A percentile compares a stretch with the other conserved stretches of the same genome.
Conservation (phyloP, 208 protist genomes). For the Trypanosoma platydactyli region DNA sequence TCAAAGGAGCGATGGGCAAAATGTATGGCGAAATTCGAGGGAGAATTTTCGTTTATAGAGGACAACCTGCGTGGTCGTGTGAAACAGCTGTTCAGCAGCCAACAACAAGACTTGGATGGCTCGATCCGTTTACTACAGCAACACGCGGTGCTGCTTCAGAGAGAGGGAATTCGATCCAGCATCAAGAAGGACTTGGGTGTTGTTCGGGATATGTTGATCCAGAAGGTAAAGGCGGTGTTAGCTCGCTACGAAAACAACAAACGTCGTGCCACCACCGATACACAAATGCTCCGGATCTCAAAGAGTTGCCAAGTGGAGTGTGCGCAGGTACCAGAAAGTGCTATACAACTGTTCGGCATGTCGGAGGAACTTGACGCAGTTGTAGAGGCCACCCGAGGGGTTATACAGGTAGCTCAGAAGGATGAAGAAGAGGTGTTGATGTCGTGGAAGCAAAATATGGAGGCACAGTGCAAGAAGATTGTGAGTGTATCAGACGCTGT, state of each 20-base stretch:
- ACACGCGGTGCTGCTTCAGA: slow-evolving; percentile 59
- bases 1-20: slow-evolving; percentile 47
- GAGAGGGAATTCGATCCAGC: slow-evolving; percentile 44
- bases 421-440: slow-evolving; percentile 23
- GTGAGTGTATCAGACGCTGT: slow-evolving; percentile 46
- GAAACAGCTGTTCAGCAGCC: slow-evolving; percentile 44
- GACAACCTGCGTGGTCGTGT: slow-evolving; percentile 62
- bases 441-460: slow-evolving; percentile 39
- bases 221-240: slow-evolving; percentile 56
- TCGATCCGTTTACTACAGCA: slow-evolving; percentile 46
- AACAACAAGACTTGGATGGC: slow-evolving; percentile 29
- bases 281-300: slow-evolving; percentile 64
- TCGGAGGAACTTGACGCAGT: slow-evolving; percentile 35
- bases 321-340: slow-evolving; percentile 51
- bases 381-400: slow-evolving; percentile 35
- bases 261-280: slow-evolving; percentile 53
- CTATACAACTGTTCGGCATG: slow-evolving; percentile 55
- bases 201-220: slow-evolving; percentile 48
- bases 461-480: slow-evolving; percentile 42
- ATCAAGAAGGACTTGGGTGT: slow-evolving; percentile 54
- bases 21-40: slow-evolving; percentile 70
- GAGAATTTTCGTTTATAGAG: slow-evolving; percentile 84
- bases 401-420: slow-evolving; percentile 34
- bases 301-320: slow-evolving; percentile 68
- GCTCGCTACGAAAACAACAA: slow-evolving; percentile 66